A percentile compares a stretch with the other conserved stretches of the same genome.
Conservation (phyloP, 2,329 filamentous ascomycete genomes). For the Scedosporium minutisporum region DNA sequence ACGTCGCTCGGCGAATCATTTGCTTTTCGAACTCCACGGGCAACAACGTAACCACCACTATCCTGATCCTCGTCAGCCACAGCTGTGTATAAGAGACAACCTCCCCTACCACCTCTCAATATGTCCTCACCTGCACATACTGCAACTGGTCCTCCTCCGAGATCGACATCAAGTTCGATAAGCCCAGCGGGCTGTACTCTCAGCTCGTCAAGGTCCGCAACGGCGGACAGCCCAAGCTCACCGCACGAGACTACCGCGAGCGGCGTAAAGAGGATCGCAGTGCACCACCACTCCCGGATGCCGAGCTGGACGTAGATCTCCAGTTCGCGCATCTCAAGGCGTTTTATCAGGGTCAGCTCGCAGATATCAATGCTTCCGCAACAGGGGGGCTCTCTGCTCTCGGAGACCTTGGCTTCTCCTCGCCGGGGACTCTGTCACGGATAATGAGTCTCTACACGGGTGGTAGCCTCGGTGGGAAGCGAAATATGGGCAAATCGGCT, state of each 20-base stretch:
- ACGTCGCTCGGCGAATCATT: no score
- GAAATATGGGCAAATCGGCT: slow-evolving; percentile 55
- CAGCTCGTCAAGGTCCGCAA: slow-evolving; percentile 67
- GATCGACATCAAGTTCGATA: slow-evolving; percentile 82
- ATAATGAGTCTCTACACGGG: slow-evolving; percentile 88
- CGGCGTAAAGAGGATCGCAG: slow-evolving; percentile 35
- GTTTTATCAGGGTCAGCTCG: slow-evolving; percentile 76
- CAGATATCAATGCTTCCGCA: slow-evolving; percentile 46
- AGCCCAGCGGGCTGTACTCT: slow-evolving; percentile 72
- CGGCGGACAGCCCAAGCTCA: slow-evolving; percentile 42
- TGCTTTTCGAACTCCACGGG: no score
- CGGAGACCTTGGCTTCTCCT: slow-evolving; percentile 52
- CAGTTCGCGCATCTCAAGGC: slow-evolving; percentile 65
- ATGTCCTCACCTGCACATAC: slow-evolving; percentile 76
- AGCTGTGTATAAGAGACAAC: no score
- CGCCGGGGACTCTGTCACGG: slow-evolving; percentile 71
- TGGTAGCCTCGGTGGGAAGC: slow-evolving; percentile 50
- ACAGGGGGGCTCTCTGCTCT: slow-evolving; percentile 28
- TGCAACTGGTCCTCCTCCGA: slow-evolving; percentile 91
- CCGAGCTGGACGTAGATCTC: slow-evolving; percentile 50
- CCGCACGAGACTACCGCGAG: slow-evolving; percentile 40
- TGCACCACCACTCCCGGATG: slow-evolving; percentile 13
- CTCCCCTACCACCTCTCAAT: slow-evolving; percentile 29
- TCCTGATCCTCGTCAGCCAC: no score
- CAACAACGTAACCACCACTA: no score